phyloP scores from a whole-genome alignment of 73 alveolate species.

The Uronychia setigera region DNA sequence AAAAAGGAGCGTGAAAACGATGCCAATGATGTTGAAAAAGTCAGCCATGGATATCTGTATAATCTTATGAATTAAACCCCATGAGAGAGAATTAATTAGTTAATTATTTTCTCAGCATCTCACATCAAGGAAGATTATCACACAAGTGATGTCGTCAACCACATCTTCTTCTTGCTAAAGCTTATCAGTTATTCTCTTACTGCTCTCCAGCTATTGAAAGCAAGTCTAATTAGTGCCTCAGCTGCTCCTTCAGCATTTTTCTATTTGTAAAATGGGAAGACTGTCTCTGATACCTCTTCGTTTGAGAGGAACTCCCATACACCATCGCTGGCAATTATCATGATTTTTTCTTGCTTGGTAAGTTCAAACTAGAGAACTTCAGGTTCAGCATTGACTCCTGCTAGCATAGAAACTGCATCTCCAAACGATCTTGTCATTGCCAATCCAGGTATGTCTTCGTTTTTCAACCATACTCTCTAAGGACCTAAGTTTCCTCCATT shows the following conservation, averaged over 20 bases:
- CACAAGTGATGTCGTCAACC: slow-evolving; percentile 53
- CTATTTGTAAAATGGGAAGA: slow-evolving; percentile 47
- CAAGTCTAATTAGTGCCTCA: slow-evolving; percentile 39
- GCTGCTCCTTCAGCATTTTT: slow-evolving; percentile 38
- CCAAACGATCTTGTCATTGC: slow-evolving; percentile 86
- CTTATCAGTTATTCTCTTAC: neutral
- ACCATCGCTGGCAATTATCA: slow-evolving; percentile 85
- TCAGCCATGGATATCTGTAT: too few species aligned
- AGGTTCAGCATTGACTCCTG: slow-evolving; percentile 76
- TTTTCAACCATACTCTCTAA: slow-evolving; percentile 59
- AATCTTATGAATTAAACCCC: too few species aligned
- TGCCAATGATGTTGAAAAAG: too few species aligned
- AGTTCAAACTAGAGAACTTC: slow-evolving; percentile 38
- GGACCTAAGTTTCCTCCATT: slow-evolving; percentile 69
- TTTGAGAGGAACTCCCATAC: slow-evolving; percentile 87
- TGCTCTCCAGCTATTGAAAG: slow-evolving; percentile 38
- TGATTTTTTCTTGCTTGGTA: slow-evolving; percentile 62
- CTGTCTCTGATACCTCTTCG: slow-evolving; percentile 67
- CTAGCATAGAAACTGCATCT: slow-evolving; percentile 60
- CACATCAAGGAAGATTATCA: slow-evolving; percentile 50
- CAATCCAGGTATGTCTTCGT: slow-evolving; percentile 68
- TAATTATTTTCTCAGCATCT: neutral
- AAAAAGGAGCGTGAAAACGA: too few species aligned
- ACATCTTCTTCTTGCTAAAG: slow-evolving; percentile 45
- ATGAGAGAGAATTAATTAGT: neutral